Evolutionary conservation across 2,329 filamentous ascomycete species (phyloP), one percentile per base, ranked within the genome.

Genomic region (Lasiodiplodia theobromae): DNA sequence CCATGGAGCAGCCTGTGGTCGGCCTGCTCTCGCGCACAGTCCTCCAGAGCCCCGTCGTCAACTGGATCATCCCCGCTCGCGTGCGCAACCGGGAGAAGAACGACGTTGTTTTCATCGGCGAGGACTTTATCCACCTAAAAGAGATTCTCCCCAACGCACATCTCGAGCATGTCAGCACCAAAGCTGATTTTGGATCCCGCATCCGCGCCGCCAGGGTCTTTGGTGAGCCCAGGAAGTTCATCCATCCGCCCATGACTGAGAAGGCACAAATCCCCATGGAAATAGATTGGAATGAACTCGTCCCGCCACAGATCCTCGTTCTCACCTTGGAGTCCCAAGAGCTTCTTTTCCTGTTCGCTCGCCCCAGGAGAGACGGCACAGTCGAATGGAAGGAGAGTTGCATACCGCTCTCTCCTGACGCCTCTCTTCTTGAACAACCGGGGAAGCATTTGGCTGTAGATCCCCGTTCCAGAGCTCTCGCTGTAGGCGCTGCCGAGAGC

Each of bases 71-170:
- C 16, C 92, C 94, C 14, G 92, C 90, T n/a, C 88, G 90, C 69
- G 83, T 98, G 69, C 87, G 94, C 69, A 89, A 89, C 67, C 84
- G 85, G 64, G 80, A 85, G 53, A 84, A 89, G 70, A 94, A 96
- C 73, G 94, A 98, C 81, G 88, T 97, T 71, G 90, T 94, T 47
- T 93, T 97, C 73, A 86, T 99, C 68, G 92, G 94, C 66, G 91
- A 97, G 72, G 87, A 91, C 71, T 92, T 89, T 73, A 86, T 99
- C 54, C 91, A 95, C 72, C 88, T 98, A 71, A 91, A 90, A 73
- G 91, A 97, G 77, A 86, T 96, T 2, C 84, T 85, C 5, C 83
- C 84, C 54, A 88, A 92, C 75, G 89, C 90, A 1, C 89, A 91
- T 74, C 85, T 97, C 28, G 87, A 56, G 71, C 89, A 93, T 74